These are phyloP conservation scores for Xylaria sp. DNA, from an alignment of 2,329 filamentous ascomycete genomes.

Conservation along the genomic window DNA sequence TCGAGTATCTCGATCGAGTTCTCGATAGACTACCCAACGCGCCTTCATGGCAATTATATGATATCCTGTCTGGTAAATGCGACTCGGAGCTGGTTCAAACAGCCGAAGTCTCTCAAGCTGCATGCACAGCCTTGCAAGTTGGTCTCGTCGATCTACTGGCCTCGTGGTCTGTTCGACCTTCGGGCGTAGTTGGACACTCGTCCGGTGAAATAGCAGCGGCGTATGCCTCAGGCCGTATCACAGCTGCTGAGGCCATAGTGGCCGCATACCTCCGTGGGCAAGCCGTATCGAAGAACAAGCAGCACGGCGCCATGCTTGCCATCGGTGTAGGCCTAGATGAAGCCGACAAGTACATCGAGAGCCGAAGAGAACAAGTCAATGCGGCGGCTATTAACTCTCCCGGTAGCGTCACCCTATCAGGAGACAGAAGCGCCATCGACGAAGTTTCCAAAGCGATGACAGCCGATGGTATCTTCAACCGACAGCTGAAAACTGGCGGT, in stretches of 20 bases:
- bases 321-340: slow-evolving; percentile 12
- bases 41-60: slow-evolving; percentile 11
- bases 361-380: neutral
- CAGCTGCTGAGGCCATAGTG: slow-evolving; percentile 18
- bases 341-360: neutral
- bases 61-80: slow-evolving; percentile 1
- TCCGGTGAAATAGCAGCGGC: slow-evolving; percentile 32
- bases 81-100: slow-evolving; percentile 3
- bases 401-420: slow-evolving; percentile 27
- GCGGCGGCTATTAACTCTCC: slow-evolving; percentile 27
- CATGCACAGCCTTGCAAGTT: slow-evolving; percentile 34
- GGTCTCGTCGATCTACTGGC: slow-evolving; percentile 33
- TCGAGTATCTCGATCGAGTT: slow-evolving; percentile 16
- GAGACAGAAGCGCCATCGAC: slow-evolving; percentile 23
- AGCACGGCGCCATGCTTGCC: slow-evolving; percentile 15
- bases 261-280: slow-evolving; percentile 20
- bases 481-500: slow-evolving; percentile 22
- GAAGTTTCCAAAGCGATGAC: slow-evolving; percentile 5
- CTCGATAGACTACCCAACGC: neutral
- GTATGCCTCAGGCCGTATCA: slow-evolving; percentile 24
- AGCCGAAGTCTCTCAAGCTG: slow-evolving; percentile 28
- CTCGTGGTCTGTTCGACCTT: slow-evolving; percentile 30
- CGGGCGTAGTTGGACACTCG: slow-evolving; percentile 37
- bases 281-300: neutral
- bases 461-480: slow-evolving; percentile 20